Base-by-base conservation (phyloP, 2,329 filamentous ascomycete species). In the Orbilia ellipsospora region DNA sequence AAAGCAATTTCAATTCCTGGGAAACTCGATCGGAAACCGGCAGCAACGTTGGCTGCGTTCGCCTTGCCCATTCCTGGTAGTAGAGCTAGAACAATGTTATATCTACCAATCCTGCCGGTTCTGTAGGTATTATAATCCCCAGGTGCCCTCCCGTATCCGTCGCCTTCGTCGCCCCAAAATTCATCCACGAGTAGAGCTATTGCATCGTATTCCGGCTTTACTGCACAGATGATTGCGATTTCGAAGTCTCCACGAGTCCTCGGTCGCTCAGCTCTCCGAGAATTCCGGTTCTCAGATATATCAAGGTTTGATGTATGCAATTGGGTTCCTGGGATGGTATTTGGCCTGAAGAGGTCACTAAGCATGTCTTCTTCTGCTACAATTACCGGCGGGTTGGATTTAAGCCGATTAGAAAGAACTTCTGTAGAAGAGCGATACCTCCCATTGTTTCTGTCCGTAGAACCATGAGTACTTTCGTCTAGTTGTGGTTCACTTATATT, bases 181-280 rank as follows among this genome's bases (percentile, higher is more conserved):
- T 81, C 63, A 59, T 83, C 81, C 16, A 83, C 78, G 2, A 80
- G 52, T 6, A 76, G 61, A 8, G 70, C 23, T 12, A 81, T 79
- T 20, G 81, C 82, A 36, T 81, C 79, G 18, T 78, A 79, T 68
- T 83, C 82, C 12, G 78, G 68, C 16, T 78, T 68, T 13, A 83
- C 74, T 3, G 82, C 82, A 68, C 82, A 83, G 44, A 83, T 80
- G 16, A 83, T 80, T 10, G 81, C 81, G 48, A 83, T 77, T n/a
- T 80, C 79, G 77, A 83, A 83, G 8, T 77, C 78, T 1, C 77
- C n/a, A 54, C 77, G 78, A 55, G n/a, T n/a, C n/a, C n/a, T n/a
- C n/a, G n/a, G n/a, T n/a, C n/a, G n/a, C n/a, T n/a, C n/a, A n/a
- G n/a, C n/a, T n/a, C n/a, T n/a, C n/a, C n/a, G n/a, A n/a, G n/a